Evolutionary conservation across 2,329 filamentous ascomycete genomes (phyloP).

Genomic region (Fusarium chaquense): DNA sequence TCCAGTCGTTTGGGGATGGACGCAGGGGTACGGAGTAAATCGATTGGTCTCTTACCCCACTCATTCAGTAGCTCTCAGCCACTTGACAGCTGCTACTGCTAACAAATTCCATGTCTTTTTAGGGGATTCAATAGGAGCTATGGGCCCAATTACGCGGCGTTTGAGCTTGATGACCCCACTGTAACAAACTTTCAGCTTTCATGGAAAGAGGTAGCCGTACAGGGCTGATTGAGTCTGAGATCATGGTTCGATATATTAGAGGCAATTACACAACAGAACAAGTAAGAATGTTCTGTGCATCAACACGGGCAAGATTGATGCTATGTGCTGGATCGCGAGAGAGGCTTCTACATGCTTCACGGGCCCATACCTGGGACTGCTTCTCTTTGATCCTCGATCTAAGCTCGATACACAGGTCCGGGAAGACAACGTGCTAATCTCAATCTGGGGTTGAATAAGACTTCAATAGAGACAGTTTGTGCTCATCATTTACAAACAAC

Average conservation of each 20-base stretch:
- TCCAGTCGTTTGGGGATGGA: conserved; percentile 27
- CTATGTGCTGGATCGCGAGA: not conserved
- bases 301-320: too few species aligned
- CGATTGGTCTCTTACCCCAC: conserved; percentile 19
- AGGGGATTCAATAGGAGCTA: conserved; percentile 6
- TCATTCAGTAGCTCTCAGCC: conserved; percentile 31
- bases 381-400: not conserved
- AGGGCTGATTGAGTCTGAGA: conserved; percentile 6
- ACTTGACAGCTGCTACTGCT: conserved; percentile 40
- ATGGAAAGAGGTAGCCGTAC: not conserved
- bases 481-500: not conserved
- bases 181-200: not conserved
- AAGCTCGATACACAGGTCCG: not conserved
- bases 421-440: not conserved
- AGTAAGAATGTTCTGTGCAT: not conserved
- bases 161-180: conserved; percentile 15
- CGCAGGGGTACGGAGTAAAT: conserved; percentile 38
- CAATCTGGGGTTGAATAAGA: conserved; percentile 21
- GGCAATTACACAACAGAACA: not conserved
- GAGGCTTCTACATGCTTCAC: not conserved
- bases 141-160: conserved; percentile 19
- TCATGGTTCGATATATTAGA: not conserved
- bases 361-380: not conserved
- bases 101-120: conserved; percentile 27
- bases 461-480: not conserved